These are phyloP conservation scores for Volvox carteri DNA, from an alignment of 163 green algal species.

Conservation along the genomic window DNA sequence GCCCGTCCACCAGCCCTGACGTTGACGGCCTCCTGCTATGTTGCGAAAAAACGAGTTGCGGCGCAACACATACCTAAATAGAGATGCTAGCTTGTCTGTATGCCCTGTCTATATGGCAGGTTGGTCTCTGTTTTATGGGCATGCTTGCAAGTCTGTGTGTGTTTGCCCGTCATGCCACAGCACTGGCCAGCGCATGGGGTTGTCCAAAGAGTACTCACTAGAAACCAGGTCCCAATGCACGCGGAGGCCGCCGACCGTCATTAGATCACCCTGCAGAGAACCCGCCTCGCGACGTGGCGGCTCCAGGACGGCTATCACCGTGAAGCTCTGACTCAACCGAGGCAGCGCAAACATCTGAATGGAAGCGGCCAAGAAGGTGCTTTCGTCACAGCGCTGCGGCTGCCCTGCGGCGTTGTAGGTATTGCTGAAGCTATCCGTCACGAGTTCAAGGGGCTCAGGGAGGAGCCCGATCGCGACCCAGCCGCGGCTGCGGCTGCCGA, in stretches of 20 bases:
- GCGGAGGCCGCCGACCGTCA: background rate
- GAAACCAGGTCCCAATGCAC: slow-evolving; percentile 7
- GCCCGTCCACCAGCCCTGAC: too few relatives aligned
- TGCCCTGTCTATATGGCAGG: too few relatives aligned
- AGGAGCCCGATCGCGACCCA: slow-evolving; percentile 35
- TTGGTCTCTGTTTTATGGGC: too few relatives aligned
- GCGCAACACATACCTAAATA: too few relatives aligned
- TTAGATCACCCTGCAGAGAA: background rate
- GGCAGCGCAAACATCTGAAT: background rate
- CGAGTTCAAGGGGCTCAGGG: background rate
- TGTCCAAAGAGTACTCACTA: too few relatives aligned
- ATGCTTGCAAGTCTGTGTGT: too few relatives aligned
- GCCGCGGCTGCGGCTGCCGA: background rate
- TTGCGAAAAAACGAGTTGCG: too few relatives aligned
- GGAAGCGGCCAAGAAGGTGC: background rate
- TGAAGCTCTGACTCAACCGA: background rate
- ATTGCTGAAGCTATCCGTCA: background rate
- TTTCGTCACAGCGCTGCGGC: background rate
- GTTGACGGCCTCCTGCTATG: too few relatives aligned
- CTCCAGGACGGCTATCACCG: background rate
- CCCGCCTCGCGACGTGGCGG: background rate
- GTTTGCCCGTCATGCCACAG: too few relatives aligned
- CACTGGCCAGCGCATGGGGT: too few relatives aligned
- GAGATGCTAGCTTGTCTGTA: too few relatives aligned
- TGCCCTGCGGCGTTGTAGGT: background rate